Base-by-base conservation (phyloP, 441 rosid species). In the Oxalis stricta region DNA sequence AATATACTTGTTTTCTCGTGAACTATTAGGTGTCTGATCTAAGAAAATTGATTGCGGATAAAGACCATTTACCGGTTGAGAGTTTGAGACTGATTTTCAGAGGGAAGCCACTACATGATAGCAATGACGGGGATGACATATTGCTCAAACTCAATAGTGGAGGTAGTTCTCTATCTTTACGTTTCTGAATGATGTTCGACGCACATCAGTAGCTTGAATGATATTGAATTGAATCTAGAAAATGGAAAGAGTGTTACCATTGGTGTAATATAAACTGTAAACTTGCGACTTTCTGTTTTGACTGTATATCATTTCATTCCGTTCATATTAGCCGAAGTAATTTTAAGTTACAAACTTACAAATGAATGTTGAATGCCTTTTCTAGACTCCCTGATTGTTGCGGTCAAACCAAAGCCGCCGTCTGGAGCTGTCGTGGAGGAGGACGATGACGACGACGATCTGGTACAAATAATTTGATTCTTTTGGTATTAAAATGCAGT, bases 351-450 rank as follows among this genome's bases (percentile, higher is more conserved):
- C 22, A n/a, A 19, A 21, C 6, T 33, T 38, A 7, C 34, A 7
- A 22, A n/a, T 34, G 22, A 23, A 1, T 26, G 34, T 37, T 54
- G 32, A 54, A 12, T 33, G 33, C 14, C 19, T 33, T 52, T 49
- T 64, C 58, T 55, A 85, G 93, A 82, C 55, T 71, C 75, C 20
- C 55, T 82, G 50, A 68, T 79, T 14, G 86, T 71, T 57, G 93
- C 86, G 48, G 89, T 79, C 21, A 68, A 72, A 58, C 95, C 93
- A 41, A 85, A 69, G 46, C 64, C 79, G 40, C 95, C 87, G n/a
- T 67, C 57, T 40, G 78, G 53, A 38, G 69, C 46, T 39, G 75
- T 65, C 29, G 40, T 51, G 37, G 72, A 66, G 29, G 46, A 50
- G 22, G 76, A 64, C 12, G 85, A 75, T n/a, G 91, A 77, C 11